A percentile compares a stretch with the other conserved stretches of the same genome.
These are phyloP conservation scores for Acorus calamus DNA, from an alignment of 106 monocot species.

Conservation along the genomic window DNA sequence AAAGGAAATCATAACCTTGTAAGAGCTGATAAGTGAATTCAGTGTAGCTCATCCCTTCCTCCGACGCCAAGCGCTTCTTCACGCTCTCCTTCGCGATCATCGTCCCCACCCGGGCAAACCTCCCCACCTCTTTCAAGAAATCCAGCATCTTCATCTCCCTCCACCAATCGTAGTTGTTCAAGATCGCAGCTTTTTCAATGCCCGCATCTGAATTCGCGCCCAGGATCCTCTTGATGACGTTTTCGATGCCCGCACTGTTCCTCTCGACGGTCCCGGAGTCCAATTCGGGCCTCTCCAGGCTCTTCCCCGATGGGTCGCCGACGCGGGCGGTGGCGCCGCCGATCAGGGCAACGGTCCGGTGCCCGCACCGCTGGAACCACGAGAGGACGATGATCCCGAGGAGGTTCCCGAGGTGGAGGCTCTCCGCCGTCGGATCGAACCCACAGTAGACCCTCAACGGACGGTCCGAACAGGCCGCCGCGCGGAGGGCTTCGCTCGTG, in stretches of 20 bases:
- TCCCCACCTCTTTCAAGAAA: conserved; percentile 69
- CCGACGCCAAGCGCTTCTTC: conserved; percentile 70
- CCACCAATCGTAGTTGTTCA: conserved; percentile 91
- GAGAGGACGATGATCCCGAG: conserved; percentile 75
- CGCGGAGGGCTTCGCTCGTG: conserved; percentile 52
- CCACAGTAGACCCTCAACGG: conserved; percentile 76
- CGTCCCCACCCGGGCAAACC: conserved; percentile 71
- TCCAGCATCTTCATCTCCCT: conserved; percentile 58
- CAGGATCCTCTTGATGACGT: conserved; percentile 35
- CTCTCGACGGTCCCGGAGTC: conserved; percentile 39
- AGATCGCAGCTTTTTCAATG: conserved; percentile 10
- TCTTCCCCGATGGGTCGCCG: conserved; percentile 90
- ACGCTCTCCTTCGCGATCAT: conserved; percentile 97
- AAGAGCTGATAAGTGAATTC: conserved; percentile 97
- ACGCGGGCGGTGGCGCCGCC: conserved; percentile 87
- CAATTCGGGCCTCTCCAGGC: conserved; percentile 70
- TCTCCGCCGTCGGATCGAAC: conserved; percentile 94
- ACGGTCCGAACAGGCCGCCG: conserved; percentile 10
- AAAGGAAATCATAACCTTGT: conserved; percentile 81
- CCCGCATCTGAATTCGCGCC: not conserved
- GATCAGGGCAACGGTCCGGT: conserved; percentile 53
- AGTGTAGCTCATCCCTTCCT: conserved; percentile 89
- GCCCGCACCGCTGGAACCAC: conserved; percentile 78
- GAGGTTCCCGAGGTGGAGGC: conserved; percentile 85
- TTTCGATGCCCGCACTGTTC: conserved; percentile 39